Evolutionary conservation across 495 filamentous ascomycete species (phyloP).

Genomic region (Niebla homalea): DNA sequence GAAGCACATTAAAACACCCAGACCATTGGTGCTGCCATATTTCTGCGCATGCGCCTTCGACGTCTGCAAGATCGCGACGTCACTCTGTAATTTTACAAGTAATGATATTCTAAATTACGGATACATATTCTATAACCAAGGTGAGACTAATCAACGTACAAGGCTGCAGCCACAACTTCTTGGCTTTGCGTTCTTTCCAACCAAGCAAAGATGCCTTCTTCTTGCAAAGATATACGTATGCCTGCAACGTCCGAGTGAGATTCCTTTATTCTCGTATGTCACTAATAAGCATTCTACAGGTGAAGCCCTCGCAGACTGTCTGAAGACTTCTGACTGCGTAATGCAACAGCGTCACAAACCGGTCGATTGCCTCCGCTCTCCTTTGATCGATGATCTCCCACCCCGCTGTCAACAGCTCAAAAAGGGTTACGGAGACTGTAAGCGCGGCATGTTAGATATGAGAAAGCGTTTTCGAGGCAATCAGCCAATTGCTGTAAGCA

Average conservation of each 20-base stretch:
- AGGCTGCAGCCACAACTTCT: neutral
- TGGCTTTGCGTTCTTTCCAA: neutral
- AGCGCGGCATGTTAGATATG: conserved; percentile 96
- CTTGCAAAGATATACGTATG: conserved; percentile 92
- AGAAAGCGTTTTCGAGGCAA: conserved; percentile 98
- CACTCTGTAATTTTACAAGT: too few species aligned
- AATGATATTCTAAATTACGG: too few species aligned
- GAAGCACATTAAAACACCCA: too few species aligned
- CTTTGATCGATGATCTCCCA: conserved; percentile 64
- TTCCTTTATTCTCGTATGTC: conserved; percentile 1
- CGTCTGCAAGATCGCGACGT: too few species aligned
- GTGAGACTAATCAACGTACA: neutral
- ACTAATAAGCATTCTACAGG: conserved; percentile 36
- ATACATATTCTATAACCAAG: too few species aligned
- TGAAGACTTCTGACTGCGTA: conserved; percentile 89
- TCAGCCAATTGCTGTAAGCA: conserved; percentile 56
- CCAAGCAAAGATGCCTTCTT: conserved; percentile 62
- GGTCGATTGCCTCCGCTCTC: conserved; percentile 73
- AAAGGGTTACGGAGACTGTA: conserved; percentile 87
- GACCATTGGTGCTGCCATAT: too few species aligned
- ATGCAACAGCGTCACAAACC: conserved; percentile 79
- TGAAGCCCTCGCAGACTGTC: conserved; percentile 80
- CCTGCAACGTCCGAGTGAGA: conserved; percentile 7
- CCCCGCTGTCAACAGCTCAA: conserved; percentile 83
- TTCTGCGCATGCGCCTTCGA: too few species aligned